Evolutionary conservation across 2,329 filamentous ascomycete species (phyloP), one percentile per base, ranked within the genome.

Genomic region (Alternaria alternata): DNA sequence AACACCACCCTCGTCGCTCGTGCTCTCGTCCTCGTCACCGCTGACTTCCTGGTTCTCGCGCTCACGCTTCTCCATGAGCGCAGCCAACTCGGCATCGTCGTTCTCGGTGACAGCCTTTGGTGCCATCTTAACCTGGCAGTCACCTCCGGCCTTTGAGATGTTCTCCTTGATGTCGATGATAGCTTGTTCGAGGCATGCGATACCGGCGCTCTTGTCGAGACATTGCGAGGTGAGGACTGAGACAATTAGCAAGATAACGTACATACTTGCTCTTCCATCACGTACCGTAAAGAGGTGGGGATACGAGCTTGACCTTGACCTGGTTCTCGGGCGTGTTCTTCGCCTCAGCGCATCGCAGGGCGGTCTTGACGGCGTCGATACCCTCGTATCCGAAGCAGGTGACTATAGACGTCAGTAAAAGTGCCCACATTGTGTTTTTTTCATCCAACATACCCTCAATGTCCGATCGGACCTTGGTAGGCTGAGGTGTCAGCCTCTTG

Each of bases 81-180:
- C 95, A 80, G 97, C 93, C 68, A 99, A 85, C 81, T 97, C 94
- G 26, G 94, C 95, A 76, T 99, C 95, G 75, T 99, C 96, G 80
- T 93, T 96, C 86, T 98, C 96, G 1, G 95, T 99, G 64, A 99
- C 95, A 5, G 96, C 95, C 89, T 98, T 98, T 70, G 95, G 95
- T 74, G 95, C 94, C 95, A 99, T 99, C 88, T 96, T 97, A 72
- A 97, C 91, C 43, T 90, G 87, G 75, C 94, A 91, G 76, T 88
- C 89, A 63, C 95, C 95, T 54, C 91, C 91, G 1, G 91, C 87
- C 46, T 81, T 84, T 77, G 89, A 88, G 77, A 99, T 99, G 79
- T 86, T 93, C 75, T 83, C 86, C 72, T 91, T 87, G 73, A 99
- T 94, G 72, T 94, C 92, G 74, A 91, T 85, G 71, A 99, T 99